Percentiles rank a stretch among this genome's conserved stretches.
These are phyloP conservation scores for Lablab purpureus DNA, from an alignment of 306 rosid genomes.

Conservation along the genomic window DNA sequence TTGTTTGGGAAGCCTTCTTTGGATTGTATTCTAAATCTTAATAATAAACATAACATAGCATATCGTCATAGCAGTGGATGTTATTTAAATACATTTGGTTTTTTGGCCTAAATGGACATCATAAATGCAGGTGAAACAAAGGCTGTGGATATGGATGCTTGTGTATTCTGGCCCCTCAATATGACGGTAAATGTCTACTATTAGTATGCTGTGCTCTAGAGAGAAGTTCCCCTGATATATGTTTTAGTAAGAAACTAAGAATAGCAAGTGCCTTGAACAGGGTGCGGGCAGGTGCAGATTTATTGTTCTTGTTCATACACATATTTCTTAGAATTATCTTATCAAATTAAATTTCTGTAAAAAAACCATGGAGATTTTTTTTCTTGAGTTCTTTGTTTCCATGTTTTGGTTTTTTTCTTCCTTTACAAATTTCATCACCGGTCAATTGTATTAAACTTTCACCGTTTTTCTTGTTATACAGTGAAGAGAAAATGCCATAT, in stretches of 20 bases:
- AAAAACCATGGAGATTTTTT: conserved; percentile 35
- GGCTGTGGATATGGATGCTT: conserved; percentile 30
- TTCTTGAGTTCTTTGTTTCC: conserved; percentile 28
- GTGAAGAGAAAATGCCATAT: conserved; percentile 41
- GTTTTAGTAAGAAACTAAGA: conserved; percentile 38
- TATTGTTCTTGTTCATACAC: conserved; percentile 52
- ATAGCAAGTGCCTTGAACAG: conserved; percentile 35
- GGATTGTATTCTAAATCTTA: neutral
- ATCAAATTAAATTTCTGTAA: conserved; percentile 56
- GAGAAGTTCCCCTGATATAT: conserved; percentile 32
- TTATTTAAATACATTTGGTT: conserved; percentile 33
- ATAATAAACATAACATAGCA: neutral
- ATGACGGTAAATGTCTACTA: conserved; percentile 36
- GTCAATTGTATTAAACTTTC: conserved; percentile 42
- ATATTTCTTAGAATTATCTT: conserved; percentile 42
- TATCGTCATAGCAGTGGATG: neutral
- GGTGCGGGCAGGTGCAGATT: conserved; percentile 43
- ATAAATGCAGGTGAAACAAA: conserved; percentile 52
- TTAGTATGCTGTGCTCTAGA: conserved; percentile 41
- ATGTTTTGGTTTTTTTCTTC: conserved; percentile 24
- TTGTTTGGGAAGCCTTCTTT: neutral
- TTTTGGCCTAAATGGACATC: conserved; percentile 27
- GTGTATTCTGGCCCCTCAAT: conserved; percentile 2
- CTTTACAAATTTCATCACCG: conserved; percentile 17
- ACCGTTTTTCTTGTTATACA: conserved; percentile 37